These are phyloP conservation scores for Neofusicoccum laricinum DNA, from an alignment of 2,329 filamentous ascomycete genomes.

Conservation along the genomic window DNA sequence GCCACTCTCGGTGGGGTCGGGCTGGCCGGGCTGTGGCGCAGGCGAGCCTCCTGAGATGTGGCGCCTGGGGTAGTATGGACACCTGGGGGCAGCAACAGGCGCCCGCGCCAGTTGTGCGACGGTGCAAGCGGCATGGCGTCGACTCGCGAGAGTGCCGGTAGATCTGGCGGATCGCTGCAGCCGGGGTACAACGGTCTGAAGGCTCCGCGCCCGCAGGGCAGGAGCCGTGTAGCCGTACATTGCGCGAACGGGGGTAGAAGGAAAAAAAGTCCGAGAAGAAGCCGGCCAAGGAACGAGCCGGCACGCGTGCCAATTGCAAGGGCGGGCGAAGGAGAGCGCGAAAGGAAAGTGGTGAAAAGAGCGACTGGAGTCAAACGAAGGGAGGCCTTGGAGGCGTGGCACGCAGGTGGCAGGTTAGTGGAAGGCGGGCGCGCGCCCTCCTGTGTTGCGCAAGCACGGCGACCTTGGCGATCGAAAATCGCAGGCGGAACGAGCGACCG, in stretches of 20 bases:
- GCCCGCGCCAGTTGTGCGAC: constrained; percentile 5
- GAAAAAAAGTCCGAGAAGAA: constrained; percentile 16
- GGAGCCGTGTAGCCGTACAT: constrained; percentile 1
- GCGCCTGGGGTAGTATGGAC: background rate
- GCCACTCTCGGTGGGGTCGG: constrained; percentile 8
- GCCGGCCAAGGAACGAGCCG: constrained; percentile 12
- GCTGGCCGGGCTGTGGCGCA: constrained; percentile 14
- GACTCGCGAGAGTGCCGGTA: background rate
- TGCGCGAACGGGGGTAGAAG: background rate
- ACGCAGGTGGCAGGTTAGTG: background rate
- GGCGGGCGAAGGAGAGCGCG: constrained; percentile 18
- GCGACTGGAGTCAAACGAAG: constrained; percentile 3
- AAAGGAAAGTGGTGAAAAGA: constrained; percentile 18
- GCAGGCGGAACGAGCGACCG: constrained; percentile 5
- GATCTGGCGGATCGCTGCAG: constrained; percentile 12
- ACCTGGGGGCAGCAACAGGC: constrained; percentile 1
- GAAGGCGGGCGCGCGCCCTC: background rate
- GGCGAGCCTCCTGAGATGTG: constrained; percentile 12
- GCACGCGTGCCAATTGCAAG: background rate
- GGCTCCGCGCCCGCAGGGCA: constrained; percentile 7
- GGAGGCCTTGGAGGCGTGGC: background rate
- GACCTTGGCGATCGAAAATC: background rate
- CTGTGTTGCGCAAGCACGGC: constrained; percentile 7
- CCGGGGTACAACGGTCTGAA: constrained; percentile 1
- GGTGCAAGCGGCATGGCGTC: background rate